A percentile compares a stretch with the other conserved stretches of the same genome.
These are phyloP conservation scores for Aspergillus ellipticus DNA, from an alignment of 495 filamentous ascomycete species.

Conservation along the genomic window DNA sequence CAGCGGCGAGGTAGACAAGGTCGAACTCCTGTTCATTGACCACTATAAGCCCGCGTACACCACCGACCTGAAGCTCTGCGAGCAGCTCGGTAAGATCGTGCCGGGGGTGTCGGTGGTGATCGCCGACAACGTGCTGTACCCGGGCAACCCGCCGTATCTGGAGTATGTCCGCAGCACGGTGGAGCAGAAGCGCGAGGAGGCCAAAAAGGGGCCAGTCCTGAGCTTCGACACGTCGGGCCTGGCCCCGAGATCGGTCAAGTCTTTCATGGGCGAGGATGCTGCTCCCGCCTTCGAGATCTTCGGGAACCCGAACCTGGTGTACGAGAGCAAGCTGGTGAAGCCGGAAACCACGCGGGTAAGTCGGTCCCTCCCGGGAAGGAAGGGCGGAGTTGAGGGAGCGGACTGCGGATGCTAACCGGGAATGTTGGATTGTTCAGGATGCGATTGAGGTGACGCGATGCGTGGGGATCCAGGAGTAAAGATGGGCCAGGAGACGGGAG, in stretches of 20 bases:
- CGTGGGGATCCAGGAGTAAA: conserved; percentile 39
- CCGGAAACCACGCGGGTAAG: conserved; percentile 47
- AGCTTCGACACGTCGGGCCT: conserved; percentile 30
- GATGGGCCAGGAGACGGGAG: neutral
- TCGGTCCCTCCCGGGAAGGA: neutral
- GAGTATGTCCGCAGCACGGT: conserved; percentile 37
- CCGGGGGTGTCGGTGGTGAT: conserved; percentile 56
- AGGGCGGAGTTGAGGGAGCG: no score
- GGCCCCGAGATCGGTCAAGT: conserved; percentile 22
- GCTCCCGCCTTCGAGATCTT: conserved; percentile 41
- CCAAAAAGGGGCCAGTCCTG: conserved; percentile 27
- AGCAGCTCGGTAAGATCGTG: conserved; percentile 59
- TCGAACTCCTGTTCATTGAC: conserved; percentile 72
- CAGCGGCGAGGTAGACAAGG: conserved; percentile 48
- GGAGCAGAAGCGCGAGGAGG: conserved; percentile 32
- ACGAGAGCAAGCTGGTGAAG: conserved; percentile 60
- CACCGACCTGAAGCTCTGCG: conserved; percentile 67
- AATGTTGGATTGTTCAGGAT: conserved; percentile 56
- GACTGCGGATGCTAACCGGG: conserved; percentile 4
- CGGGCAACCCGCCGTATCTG: conserved; percentile 72
- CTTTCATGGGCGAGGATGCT: conserved; percentile 33
- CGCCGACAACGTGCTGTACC: conserved; percentile 72
- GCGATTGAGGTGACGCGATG: conserved; percentile 70
- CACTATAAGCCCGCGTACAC: conserved; percentile 71
- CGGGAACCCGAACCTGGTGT: conserved; percentile 68